phyloP scores from a whole-genome alignment of 345 rosid species.

The Pugionium cornutum region DNA sequence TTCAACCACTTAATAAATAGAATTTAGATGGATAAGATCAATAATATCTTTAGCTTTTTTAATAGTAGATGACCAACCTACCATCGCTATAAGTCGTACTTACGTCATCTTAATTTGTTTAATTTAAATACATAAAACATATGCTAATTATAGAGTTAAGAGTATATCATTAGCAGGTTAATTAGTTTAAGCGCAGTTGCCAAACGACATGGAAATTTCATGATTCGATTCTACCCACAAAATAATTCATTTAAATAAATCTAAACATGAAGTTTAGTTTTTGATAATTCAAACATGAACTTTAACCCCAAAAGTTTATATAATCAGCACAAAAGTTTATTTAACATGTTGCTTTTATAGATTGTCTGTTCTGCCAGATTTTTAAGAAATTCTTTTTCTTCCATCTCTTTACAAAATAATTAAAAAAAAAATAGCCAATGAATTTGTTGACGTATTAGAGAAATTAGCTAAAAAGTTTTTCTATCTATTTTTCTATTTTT shows the following conservation, averaged over 20 bases:
- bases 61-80: constrained; percentile 31
- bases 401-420: too few relatives aligned
- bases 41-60: not conserved
- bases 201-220: not conserved
- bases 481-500: too few relatives aligned
- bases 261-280: not conserved
- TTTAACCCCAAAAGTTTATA: not conserved
- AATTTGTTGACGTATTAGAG: too few relatives aligned
- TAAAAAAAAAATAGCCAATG: too few relatives aligned
- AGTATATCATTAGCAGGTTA: constrained; percentile 2
- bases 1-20: constrained; percentile 14
- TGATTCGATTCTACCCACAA: not conserved
- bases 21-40: constrained; percentile 32
- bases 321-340: too few relatives aligned
- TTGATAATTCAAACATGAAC: too few relatives aligned
- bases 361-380: too few relatives aligned
- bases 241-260: not conserved
- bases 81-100: constrained; percentile 10
- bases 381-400: too few relatives aligned
- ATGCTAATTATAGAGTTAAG: not conserved
- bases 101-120: constrained; percentile 13
- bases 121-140: not conserved
- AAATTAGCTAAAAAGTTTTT: too few relatives aligned
- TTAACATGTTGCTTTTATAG: not conserved
- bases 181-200: constrained; percentile 10